Percentiles rank a stretch among this genome's conserved stretches.
These are phyloP conservation scores for Salix arbutifolia DNA, from an alignment of 345 rosid species.

Conservation along the genomic window DNA sequence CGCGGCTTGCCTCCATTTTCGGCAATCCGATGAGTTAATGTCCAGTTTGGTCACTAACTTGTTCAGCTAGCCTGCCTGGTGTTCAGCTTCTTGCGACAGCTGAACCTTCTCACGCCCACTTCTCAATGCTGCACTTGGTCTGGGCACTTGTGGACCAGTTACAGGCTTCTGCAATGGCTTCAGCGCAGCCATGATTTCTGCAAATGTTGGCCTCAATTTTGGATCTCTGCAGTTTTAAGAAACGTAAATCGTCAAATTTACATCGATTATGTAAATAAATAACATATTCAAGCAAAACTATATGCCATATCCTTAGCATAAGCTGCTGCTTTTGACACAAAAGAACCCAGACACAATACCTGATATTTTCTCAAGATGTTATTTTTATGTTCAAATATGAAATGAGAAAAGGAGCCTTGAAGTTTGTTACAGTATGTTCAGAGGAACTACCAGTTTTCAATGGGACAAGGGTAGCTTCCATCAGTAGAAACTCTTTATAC, in stretches of 20 bases:
- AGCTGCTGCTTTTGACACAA: neutral
- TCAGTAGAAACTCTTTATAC: neutral
- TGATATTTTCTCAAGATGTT: neutral
- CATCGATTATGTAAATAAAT: neutral
- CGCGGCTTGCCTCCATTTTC: conserved; percentile 8
- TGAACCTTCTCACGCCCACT: conserved; percentile 18
- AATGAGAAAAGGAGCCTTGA: neutral
- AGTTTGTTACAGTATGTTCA: neutral
- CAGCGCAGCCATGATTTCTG: conserved; percentile 79
- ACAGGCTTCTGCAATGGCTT: conserved; percentile 82
- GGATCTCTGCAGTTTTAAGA: conserved; percentile 54
- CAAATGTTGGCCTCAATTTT: conserved; percentile 77
- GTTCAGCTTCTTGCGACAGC: conserved; percentile 14
- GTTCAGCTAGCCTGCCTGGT: conserved; percentile 16
- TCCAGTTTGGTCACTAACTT: neutral
- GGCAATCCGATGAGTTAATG: conserved; percentile 1
- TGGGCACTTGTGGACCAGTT: conserved; percentile 36
- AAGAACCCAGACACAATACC: neutral
- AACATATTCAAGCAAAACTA: neutral
- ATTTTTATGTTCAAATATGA: neutral
- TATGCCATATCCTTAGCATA: neutral
- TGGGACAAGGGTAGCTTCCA: neutral
- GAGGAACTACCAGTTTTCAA: neutral
- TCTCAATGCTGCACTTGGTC: conserved; percentile 31
- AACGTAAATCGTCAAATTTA: conserved; percentile 8